phyloP scores from a whole-genome alignment of 768 basidiomycete genomes.

The Brasilioporus rufonigricans region DNA sequence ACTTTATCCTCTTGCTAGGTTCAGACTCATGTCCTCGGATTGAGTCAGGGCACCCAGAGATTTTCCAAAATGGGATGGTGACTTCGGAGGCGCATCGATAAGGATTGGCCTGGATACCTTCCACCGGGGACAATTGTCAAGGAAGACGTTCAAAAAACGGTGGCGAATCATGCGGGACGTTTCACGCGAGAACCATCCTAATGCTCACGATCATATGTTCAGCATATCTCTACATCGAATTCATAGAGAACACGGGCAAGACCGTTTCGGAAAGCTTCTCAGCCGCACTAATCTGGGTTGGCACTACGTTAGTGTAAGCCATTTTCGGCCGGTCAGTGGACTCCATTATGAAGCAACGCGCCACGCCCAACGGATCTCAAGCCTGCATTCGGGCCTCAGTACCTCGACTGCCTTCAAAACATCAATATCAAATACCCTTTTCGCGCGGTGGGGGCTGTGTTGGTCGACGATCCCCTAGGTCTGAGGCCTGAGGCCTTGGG shows the following conservation, averaged over 20 bases:
- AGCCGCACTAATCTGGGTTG: constrained; percentile 26
- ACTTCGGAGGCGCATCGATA: constrained; percentile 34
- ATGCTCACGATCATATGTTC: constrained; percentile 24
- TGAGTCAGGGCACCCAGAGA: neutral
- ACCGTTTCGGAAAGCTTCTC: constrained; percentile 18
- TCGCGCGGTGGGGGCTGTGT: constrained; percentile 12
- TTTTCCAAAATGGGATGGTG: constrained; percentile 10
- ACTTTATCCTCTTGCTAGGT: constrained; percentile 19
- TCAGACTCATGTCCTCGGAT: constrained; percentile 21
- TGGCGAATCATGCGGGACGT: constrained; percentile 17
- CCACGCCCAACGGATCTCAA: constrained; percentile 20
- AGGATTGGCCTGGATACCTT: constrained; percentile 15
- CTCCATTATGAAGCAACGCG: constrained; percentile 12
- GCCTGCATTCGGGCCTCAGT: constrained; percentile 20
- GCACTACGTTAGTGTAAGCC: constrained; percentile 20
- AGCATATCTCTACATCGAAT: constrained; percentile 9
- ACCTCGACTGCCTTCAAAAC: constrained; percentile 16
- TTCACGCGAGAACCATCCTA: constrained; percentile 15
- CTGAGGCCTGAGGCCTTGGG: neutral
- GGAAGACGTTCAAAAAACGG: constrained; percentile 7
- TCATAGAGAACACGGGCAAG: constrained; percentile 4
- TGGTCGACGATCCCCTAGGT: constrained; percentile 12
- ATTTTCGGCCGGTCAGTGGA: constrained; percentile 16
- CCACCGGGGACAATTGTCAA: constrained; percentile 8
- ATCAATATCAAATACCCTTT: constrained; percentile 20